Base-by-base conservation (phyloP, 257 asterid species). In the Ajuga chamaepitys region DNA sequence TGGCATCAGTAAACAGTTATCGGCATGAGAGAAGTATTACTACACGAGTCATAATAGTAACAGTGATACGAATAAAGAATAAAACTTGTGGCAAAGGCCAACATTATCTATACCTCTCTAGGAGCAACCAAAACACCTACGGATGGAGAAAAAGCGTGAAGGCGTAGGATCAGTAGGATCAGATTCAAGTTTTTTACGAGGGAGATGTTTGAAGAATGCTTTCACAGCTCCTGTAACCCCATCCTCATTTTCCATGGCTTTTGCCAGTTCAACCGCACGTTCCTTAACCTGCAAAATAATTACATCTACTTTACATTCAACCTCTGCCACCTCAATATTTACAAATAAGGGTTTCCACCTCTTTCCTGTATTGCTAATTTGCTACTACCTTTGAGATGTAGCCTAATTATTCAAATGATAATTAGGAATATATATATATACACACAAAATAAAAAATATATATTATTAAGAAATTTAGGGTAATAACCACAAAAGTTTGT, bases 191-290 rank as follows among this genome's bases (percentile, higher is more conserved):
- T 66, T 85, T 73, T 82, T 80, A 60, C 74, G 72, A 0, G 97
- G 95, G 66, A 83, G 89, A 71, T 93, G 99, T 75, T 88, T 89
- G 42, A 89, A 77, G 80, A 89, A 93, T 17, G 97, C 97, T 56
- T 80, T 89, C 51, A 93, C 99, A 7, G 97, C 99, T 70, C 99
- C 99, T 0, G 85, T 58, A 61, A 93, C 95, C 35, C 99, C 97
- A 45, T 93, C 97, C 83, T 93, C 99, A 60, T 77, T 72, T 80
- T 93, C 96, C 99, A 89, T 93, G 18, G 86, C 95, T 83, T 86
- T 87, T 5, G 99, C 90, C 68, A 89, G 96, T 58, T 79, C 85
- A 37, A 89, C 75, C 0, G 99, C 99, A 3, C 77, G 83, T 83
- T 89, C 86, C 85, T 89, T 93, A 13, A 93, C 97, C 97, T 93